Evolutionary conservation across 768 basidiomycete species (phyloP).

Genomic region (Ramaria sp.): DNA sequence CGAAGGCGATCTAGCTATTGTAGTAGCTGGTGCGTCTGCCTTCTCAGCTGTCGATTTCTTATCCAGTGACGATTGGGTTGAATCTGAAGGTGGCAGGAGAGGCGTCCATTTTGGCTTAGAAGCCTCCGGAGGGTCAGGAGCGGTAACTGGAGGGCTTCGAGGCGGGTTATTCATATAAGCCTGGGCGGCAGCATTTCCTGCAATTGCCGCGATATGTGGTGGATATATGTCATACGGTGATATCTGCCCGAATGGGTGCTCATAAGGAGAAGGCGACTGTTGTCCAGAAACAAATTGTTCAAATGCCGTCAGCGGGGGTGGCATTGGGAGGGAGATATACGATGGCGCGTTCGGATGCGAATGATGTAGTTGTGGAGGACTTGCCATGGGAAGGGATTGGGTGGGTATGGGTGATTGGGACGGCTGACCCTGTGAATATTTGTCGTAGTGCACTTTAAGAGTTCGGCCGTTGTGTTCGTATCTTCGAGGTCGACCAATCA

Average conservation of each 20-base stretch:
- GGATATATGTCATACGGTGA: constrained; percentile 26
- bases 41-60: not conserved
- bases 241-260: constrained; percentile 27
- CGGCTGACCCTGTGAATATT: constrained; percentile 41
- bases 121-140: not conserved
- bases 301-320: constrained; percentile 11
- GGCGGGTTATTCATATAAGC: constrained; percentile 1
- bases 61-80: not conserved
- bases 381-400: not conserved
- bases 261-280: constrained; percentile 22
- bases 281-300: constrained; percentile 24
- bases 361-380: not conserved
- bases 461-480: constrained; percentile 81
- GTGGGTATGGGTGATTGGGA: constrained; percentile 12
- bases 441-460: constrained; percentile 89
- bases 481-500: constrained; percentile 28
- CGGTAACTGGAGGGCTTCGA: not conserved
- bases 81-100: not conserved
- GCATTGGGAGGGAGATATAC: constrained; percentile 3
- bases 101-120: not conserved
- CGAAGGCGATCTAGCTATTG: constrained; percentile 12
- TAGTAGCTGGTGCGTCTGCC: not conserved
- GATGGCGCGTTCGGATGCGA: not conserved
- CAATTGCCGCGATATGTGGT: not conserved
- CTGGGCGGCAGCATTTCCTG: constrained; percentile 4